Conservation (phyloP, 257 asterid genomes). For the Petunia axillaris region DNA sequence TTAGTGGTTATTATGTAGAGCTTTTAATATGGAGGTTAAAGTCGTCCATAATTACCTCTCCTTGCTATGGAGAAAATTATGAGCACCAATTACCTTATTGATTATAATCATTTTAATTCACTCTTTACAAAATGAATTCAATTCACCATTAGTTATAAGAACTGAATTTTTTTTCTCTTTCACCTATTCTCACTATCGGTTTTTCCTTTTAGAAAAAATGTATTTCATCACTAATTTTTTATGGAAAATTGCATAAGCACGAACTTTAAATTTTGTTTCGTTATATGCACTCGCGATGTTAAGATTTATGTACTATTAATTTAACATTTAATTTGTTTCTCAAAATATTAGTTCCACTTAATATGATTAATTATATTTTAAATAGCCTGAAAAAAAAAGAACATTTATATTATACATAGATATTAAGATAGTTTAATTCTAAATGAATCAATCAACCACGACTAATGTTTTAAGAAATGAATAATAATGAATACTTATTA, state of each 20-base stretch:
- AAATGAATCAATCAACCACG: not conserved
- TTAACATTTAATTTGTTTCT: too few relatives aligned
- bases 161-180: not conserved
- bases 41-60: conserved; percentile 35
- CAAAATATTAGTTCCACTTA: too few relatives aligned
- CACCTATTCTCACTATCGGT: not conserved
- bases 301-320: too few relatives aligned
- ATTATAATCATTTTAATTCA: conserved; percentile 1
- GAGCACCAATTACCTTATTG: conserved; percentile 17
- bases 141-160: not conserved
- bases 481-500: conserved; percentile 35
- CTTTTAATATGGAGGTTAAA: conserved; percentile 27
- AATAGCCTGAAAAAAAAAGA: too few relatives aligned
- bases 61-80: conserved; percentile 4
- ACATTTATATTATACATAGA: too few relatives aligned
- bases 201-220: not conserved
- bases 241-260: not conserved
- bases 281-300: too few relatives aligned
- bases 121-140: not conserved
- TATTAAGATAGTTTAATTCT: too few relatives aligned
- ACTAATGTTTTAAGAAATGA: not conserved
- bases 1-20: conserved; percentile 26
- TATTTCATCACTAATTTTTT: not conserved
- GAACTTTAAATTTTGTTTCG: not conserved
- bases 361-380: too few relatives aligned